Evolutionary conservation across 2,329 filamentous ascomycete species (phyloP).

Genomic region (Diaporthe vexans): DNA sequence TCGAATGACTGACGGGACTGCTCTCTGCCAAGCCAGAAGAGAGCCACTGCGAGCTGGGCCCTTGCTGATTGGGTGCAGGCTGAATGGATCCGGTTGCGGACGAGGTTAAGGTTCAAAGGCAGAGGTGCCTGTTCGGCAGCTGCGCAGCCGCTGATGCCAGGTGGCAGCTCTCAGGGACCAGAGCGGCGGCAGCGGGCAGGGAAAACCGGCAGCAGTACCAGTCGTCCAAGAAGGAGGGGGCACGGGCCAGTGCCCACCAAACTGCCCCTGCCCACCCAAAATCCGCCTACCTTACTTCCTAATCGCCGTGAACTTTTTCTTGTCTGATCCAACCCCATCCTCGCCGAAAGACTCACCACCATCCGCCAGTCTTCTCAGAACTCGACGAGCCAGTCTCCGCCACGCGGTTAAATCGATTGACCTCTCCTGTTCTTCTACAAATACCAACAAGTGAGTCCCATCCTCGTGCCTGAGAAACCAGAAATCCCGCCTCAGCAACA

Average conservation of each 20-base stretch:
- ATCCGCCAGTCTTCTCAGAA: constrained; percentile 65
- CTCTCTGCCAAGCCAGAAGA: constrained; percentile 26
- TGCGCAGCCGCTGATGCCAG: neutral
- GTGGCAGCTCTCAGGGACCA: neutral
- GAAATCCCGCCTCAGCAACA: neutral
- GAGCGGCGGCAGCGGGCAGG: neutral
- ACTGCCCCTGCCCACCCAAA: constrained; percentile 44
- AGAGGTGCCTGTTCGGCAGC: neutral
- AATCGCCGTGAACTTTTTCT: constrained; percentile 46
- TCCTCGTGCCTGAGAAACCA: constrained; percentile 43
- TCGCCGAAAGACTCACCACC: constrained; percentile 49
- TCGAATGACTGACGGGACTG: constrained; percentile 36
- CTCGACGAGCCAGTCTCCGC: constrained; percentile 99
- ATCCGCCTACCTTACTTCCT: constrained; percentile 37
- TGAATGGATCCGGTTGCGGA: constrained; percentile 19
- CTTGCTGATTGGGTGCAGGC: constrained; percentile 29
- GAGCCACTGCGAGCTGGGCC: constrained; percentile 31
- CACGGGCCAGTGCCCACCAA: constrained; percentile 36
- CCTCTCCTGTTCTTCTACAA: constrained; percentile 80
- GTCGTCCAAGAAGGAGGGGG: neutral
- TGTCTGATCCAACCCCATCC: constrained; percentile 10
- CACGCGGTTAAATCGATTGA: constrained; percentile 99
- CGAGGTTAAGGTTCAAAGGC: constrained; percentile 4
- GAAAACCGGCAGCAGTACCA: neutral
- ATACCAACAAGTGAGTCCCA: constrained; percentile 38